These are phyloP conservation scores for Strobilomyces dryophilus DNA, from an alignment of 768 basidiomycete genomes.

Conservation along the genomic window DNA sequence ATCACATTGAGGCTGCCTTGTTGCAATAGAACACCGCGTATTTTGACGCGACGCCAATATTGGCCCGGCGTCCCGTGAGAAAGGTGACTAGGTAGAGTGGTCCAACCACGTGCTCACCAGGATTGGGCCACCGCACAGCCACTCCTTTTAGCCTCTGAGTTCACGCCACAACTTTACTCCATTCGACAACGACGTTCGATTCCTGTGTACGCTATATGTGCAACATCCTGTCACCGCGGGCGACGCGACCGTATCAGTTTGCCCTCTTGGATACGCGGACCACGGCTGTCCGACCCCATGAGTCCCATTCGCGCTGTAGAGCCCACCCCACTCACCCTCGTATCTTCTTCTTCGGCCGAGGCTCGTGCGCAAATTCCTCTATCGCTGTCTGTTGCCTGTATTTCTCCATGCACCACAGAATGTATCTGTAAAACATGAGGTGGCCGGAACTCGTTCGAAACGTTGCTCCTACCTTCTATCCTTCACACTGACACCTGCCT, in stretches of 20 bases:
- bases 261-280: slow-evolving; percentile 69
- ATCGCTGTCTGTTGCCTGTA: slow-evolving; percentile 57
- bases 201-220: slow-evolving; percentile 10
- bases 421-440: slow-evolving; percentile 49
- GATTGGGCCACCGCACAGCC: slow-evolving; percentile 10
- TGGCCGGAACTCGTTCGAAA: background rate
- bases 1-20: slow-evolving; percentile 37
- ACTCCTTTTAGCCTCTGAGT: slow-evolving; percentile 6
- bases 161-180: slow-evolving; percentile 11
- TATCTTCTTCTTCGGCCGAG: slow-evolving; percentile 68
- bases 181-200: slow-evolving; percentile 10
- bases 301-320: background rate
- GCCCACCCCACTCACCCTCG: slow-evolving; percentile 56
- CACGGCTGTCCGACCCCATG: slow-evolving; percentile 46
- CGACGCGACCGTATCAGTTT: slow-evolving; percentile 69
- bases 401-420: slow-evolving; percentile 84
- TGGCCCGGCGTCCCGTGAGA: slow-evolving; percentile 24
- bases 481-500: slow-evolving; percentile 59
- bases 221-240: slow-evolving; percentile 24
- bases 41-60: slow-evolving; percentile 12
- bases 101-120: slow-evolving; percentile 21
- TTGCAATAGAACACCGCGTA: slow-evolving; percentile 22
- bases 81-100: slow-evolving; percentile 28
- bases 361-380: slow-evolving; percentile 58
- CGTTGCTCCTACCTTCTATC: slow-evolving; percentile 60